These are phyloP conservation scores for Gaultheria prostrata DNA, from an alignment of 148 eudicot genomes.

Conservation along the genomic window DNA sequence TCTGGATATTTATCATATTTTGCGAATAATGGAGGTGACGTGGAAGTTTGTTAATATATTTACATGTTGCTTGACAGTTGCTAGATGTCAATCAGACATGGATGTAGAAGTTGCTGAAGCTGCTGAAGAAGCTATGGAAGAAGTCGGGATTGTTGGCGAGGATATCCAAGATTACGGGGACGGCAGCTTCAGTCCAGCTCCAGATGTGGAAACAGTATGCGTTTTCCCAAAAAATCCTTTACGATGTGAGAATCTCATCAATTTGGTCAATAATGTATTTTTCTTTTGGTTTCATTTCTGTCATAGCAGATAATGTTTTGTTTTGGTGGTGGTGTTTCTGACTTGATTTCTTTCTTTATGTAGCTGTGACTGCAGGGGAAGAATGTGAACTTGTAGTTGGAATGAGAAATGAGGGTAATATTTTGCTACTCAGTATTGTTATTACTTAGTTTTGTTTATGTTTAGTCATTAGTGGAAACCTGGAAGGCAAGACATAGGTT, in stretches of 20 bases:
- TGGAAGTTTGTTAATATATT: background rate
- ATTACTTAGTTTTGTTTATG: background rate
- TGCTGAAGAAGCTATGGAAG: conserved; percentile 39
- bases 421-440: background rate
- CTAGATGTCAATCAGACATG: conserved; percentile 60
- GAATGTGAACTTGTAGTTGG: conserved; percentile 77
- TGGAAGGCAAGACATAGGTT: background rate
- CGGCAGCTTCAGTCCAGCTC: conserved; percentile 58
- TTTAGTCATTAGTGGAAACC: background rate
- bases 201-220: conserved; percentile 73
- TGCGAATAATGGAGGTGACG: background rate
- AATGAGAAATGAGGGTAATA: conserved; percentile 73
- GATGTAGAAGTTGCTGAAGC: conserved; percentile 28
- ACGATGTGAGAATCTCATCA: conserved; percentile 40
- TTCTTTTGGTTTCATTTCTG: background rate
- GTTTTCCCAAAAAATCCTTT: conserved; percentile 82
- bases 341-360: conserved; percentile 19
- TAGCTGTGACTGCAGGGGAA: conserved; percentile 87
- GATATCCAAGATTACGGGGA: conserved; percentile 51
- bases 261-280: background rate
- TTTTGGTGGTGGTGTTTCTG: background rate
- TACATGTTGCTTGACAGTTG: conserved; percentile 41
- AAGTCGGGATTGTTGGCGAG: conserved; percentile 64
- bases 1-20: background rate
- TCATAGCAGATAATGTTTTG: background rate